Evolutionary conservation across 305 asterid species (phyloP), one percentile per base, ranked within the genome.

Genomic region (Salvia sclarea): DNA sequence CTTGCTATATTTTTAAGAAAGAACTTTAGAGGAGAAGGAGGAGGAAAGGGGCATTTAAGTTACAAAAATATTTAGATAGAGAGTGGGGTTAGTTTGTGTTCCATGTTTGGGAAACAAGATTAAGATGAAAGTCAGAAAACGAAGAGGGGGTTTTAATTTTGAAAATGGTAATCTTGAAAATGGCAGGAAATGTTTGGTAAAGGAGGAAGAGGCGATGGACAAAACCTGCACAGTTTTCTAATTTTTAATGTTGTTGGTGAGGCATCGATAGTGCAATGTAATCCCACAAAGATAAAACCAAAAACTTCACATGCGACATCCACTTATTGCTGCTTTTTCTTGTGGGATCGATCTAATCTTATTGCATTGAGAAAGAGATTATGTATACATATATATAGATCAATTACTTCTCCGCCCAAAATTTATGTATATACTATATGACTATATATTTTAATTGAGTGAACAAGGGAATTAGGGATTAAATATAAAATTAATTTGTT

Each of bases 291-390:
- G 75, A 72, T 67, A 21, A 64, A 68, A 79, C 64, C 47, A 49
- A 76, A 69, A 31, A 58, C 55, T 69, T 76, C 89, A 87, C 91
- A 87, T 75, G 95, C 89, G 88, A 87, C 95, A 85, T 24, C 69
- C 82, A 85, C 86, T 87, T 72, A 85, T 85, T 70, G 73, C 73
- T 38, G 44, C 44, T 38, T 64, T 54, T 63, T 30, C 61, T 12
- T 64, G 71, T 64, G 68, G 57, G 69, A 30, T 69, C 67, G 64
- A 59, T 61, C 62, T 73, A 25, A n/a, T n/a, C n/a, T 8, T 31
- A 4, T 31, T 53, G 59, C 59, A 53, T 53, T 18, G 4, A 52
- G 5, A 22, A 17, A 53, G 37, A 53, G 37, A 52, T n/a, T n/a
- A n/a, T n/a, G n/a, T n/a, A n/a, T n/a, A n/a, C n/a, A n/a, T n/a